A percentile compares a stretch with the other conserved stretches of the same genome.
Evolutionary conservation across 1,284 basidiomycete species (phyloP).

Genomic region (Trichosporon coremiiforme): DNA sequence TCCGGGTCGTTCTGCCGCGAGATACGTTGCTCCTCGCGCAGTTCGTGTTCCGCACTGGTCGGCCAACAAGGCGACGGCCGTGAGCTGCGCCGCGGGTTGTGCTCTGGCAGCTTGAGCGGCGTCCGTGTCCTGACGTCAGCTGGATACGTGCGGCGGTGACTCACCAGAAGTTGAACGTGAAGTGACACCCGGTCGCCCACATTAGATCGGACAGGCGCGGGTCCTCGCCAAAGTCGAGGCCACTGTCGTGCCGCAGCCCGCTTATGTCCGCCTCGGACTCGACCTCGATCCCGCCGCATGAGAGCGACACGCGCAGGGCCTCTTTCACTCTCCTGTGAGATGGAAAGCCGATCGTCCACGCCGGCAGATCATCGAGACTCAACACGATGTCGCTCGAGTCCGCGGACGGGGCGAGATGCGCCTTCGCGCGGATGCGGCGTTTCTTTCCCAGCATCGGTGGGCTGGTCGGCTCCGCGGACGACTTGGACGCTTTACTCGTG

Average conservation of each 20-base stretch:
- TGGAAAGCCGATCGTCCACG: background rate
- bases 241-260: background rate
- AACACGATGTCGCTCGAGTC: background rate
- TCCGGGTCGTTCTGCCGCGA: background rate
- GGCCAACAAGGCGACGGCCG: background rate
- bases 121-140: background rate
- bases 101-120: background rate
- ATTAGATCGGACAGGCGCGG: background rate
- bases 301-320: background rate
- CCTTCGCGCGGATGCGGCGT: background rate
- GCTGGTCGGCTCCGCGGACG: background rate
- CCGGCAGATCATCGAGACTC: background rate
- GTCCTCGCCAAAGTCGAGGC: background rate
- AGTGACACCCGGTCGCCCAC: background rate
- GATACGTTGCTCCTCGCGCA: background rate
- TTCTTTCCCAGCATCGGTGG: background rate
- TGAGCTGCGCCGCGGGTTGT: background rate
- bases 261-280: background rate
- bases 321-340: background rate
- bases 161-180: conserved; percentile 1
- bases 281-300: background rate
- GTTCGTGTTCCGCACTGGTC: background rate
- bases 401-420: background rate
- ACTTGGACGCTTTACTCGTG: background rate
- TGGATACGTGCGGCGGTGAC: too few species aligned